Percentiles rank a stretch among this genome's conserved stretches.
phyloP scores from a whole-genome alignment of 352 stramenopile species.

The Pythium coloratum region DNA sequence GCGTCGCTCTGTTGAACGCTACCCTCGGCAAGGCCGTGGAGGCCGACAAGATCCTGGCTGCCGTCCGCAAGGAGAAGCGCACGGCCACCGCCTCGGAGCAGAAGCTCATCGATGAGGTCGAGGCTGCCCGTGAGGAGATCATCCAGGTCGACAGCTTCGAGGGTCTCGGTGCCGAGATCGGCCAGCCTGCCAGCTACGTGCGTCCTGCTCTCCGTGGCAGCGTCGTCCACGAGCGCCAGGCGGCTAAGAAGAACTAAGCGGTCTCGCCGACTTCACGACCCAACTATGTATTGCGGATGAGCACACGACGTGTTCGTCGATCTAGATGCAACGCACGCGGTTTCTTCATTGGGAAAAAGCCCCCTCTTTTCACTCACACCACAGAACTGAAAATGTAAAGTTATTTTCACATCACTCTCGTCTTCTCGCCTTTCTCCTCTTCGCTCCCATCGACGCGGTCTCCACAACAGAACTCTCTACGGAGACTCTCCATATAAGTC shows the following conservation, averaged over 20 bases:
- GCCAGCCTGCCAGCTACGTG: conserved; percentile 85
- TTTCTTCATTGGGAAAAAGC: conserved; percentile 27
- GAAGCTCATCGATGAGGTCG: conserved; percentile 94
- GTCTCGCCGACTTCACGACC: not conserved
- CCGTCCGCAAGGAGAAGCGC: conserved; percentile 94
- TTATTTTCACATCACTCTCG: conserved; percentile 19
- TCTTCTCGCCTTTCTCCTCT: not conserved
- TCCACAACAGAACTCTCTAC: too few species aligned
- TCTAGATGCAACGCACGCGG: conserved; percentile 16
- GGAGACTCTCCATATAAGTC: not conserved
- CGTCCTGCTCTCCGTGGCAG: conserved; percentile 84
- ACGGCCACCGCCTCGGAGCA: conserved; percentile 92
- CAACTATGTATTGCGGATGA: conserved; percentile 20
- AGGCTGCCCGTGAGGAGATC: conserved; percentile 94
- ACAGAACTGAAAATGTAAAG: conserved; percentile 22
- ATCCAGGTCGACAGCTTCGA: conserved; percentile 97
- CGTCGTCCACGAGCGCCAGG: conserved; percentile 28
- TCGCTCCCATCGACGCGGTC: not conserved
- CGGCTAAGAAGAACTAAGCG: conserved; percentile 30
- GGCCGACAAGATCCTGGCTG: conserved; percentile 91
- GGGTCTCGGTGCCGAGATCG: conserved; percentile 80
- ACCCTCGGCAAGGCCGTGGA: conserved; percentile 88
- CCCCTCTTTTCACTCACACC: not conserved
- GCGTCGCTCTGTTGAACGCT: conserved; percentile 71
- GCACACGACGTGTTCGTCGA: not conserved